Evolutionary conservation across 2,329 filamentous ascomycete genomes (phyloP), one percentile per base, ranked within the genome.

Genomic region (Trichoderma sp.): DNA sequence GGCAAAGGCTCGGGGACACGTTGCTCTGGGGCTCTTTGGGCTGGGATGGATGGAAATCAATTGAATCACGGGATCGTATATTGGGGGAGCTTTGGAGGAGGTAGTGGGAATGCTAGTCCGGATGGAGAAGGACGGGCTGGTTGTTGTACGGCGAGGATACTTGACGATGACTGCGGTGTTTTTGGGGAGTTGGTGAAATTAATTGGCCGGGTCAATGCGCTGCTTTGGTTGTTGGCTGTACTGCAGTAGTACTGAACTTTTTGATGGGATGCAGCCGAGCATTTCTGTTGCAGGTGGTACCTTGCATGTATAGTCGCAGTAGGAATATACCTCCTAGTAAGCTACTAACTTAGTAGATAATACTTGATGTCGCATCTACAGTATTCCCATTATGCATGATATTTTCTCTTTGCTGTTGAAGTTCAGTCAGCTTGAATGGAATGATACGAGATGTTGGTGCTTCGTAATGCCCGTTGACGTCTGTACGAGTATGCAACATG

Each of bases 41-140:
- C 66, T 68, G 30, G 43, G 43, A n/a, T 43, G 17, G 50, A 30
- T 43, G 17, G 50, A 30, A n/a, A 36, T 36, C 34, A 36, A 15
- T 36, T 6, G 34, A 36, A 70, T 65, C 68, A 70, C 62, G 62
- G 69, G 66, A 68, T 68, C 53, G 55, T 17, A 34, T 36, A 32
- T 50, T n/a, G 63, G 47, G 57, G 67, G 62, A 15, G 8, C 15
- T 47, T 36, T 59, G 15, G 43, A 59, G 30, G 32, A 2, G n/a
- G 43, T 43, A 39, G 20, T 23, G 58, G 30, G 30, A 28, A 23
- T 66, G 61, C 71, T 72, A 72, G 58, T 47, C 71, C 71, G 36
- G 66, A 72, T 61, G n/a, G 34, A 72, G 71, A 70, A 72, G 71
- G 71, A 53, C 66, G n/a, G 30, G 65, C n/a, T 50, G 43, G 17